A percentile compares a stretch with the other conserved stretches of the same genome.
Conservation (phyloP, 1,284 basidiomycete species). For the Heterobasidion parviporum region DNA sequence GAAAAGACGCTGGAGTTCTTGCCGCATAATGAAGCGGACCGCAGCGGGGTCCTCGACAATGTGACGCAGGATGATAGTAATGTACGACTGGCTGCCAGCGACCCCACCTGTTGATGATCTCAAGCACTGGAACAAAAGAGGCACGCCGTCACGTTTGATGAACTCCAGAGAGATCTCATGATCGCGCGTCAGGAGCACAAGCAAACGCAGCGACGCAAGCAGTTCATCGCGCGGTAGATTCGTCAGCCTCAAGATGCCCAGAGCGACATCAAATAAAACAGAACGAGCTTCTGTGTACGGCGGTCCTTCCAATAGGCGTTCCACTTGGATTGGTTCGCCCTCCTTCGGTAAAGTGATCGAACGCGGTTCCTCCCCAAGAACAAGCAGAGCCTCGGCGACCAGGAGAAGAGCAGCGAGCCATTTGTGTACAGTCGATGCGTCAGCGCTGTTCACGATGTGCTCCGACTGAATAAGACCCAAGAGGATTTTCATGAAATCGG, state of each 20-base stretch:
- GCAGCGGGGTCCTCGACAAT: constrained; percentile 73
- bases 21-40: constrained; percentile 70
- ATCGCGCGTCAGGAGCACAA: constrained; percentile 78
- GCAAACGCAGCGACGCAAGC: constrained; percentile 69
- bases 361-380: constrained; percentile 65
- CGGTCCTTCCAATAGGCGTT: constrained; percentile 51
- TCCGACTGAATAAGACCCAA: constrained; percentile 57
- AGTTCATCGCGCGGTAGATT: constrained; percentile 71
- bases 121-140: constrained; percentile 58
- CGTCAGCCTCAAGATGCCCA: constrained; percentile 56
- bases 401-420: constrained; percentile 84
- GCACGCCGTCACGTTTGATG: constrained; percentile 55
- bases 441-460: constrained; percentile 38
- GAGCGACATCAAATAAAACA: constrained; percentile 65
- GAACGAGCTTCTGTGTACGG: constrained; percentile 51
- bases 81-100: constrained; percentile 72
- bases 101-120: constrained; percentile 38
- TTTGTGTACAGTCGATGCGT: constrained; percentile 51
- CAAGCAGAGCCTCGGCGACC: constrained; percentile 76
- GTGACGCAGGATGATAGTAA: constrained; percentile 86
- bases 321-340: constrained; percentile 48
- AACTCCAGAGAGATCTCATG: constrained; percentile 52
- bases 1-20: constrained; percentile 77
- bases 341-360: constrained; percentile 58
- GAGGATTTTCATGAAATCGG: constrained; percentile 55